phyloP scores from a whole-genome alignment of 495 filamentous ascomycete genomes.

The Haplographium delicatum region DNA sequence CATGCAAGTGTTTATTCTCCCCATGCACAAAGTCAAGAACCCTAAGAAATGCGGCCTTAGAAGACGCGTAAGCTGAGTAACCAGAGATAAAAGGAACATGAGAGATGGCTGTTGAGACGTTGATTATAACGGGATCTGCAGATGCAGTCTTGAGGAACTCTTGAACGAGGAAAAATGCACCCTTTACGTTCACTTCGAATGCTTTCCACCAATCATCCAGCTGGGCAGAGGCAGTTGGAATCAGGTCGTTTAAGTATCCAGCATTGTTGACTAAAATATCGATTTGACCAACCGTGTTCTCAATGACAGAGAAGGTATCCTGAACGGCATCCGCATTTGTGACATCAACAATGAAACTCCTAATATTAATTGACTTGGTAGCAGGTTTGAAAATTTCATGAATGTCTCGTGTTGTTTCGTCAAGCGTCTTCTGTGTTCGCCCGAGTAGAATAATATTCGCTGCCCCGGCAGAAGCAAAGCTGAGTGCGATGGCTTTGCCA shows the following conservation, averaged over 20 bases:
- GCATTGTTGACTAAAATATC: slow-evolving; percentile 38
- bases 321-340: neutral
- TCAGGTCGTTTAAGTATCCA: slow-evolving; percentile 21
- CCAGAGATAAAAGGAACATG: slow-evolving; percentile 21
- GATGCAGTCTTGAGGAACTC: slow-evolving; percentile 26
- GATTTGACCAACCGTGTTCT: slow-evolving; percentile 27
- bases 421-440: slow-evolving; percentile 24
- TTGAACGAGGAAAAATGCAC: slow-evolving; percentile 26
- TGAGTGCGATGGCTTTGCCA: slow-evolving; percentile 25
- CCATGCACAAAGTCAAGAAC: slow-evolving; percentile 34
- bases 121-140: slow-evolving; percentile 2
- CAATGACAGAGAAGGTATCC: neutral
- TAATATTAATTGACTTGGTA: slow-evolving; percentile 12
- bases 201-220: slow-evolving; percentile 25
- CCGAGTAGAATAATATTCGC: slow-evolving; percentile 12
- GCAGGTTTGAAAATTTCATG: slow-evolving; percentile 11
- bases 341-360: neutral
- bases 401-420: slow-evolving; percentile 22
- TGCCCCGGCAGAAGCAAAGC: slow-evolving; percentile 24
- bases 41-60: slow-evolving; percentile 36
- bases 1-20: slow-evolving; percentile 30
- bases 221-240: slow-evolving; percentile 22
- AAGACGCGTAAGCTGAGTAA: slow-evolving; percentile 32
- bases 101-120: neutral
- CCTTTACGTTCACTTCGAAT: slow-evolving; percentile 34